Conservation (phyloP, 768 basidiomycete species). For the Stropharia rugosoannulata region DNA sequence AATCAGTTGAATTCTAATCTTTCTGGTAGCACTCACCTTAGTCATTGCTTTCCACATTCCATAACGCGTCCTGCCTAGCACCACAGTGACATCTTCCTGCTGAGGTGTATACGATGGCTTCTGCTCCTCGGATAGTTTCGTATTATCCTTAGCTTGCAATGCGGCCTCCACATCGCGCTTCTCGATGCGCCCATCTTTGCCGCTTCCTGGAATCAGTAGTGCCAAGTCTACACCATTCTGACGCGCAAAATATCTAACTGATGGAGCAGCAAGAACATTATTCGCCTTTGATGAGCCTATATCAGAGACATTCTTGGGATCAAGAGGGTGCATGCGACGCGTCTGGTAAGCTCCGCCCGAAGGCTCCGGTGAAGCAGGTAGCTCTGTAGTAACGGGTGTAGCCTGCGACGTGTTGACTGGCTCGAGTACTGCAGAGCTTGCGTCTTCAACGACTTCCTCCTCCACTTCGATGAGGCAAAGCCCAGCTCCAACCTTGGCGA, state of each 20-base stretch:
- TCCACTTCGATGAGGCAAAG: conserved; percentile 84
- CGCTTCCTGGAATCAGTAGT: conserved; percentile 61
- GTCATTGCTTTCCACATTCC: conserved; percentile 92
- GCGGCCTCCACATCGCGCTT: conserved; percentile 71
- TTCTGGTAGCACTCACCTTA: conserved; percentile 45
- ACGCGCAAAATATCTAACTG: conserved; percentile 76
- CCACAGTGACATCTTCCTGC: conserved; percentile 54
- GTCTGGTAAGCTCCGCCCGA: conserved; percentile 12
- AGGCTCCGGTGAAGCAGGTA: conserved; percentile 10
- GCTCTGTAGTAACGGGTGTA: neutral
- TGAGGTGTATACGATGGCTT: neutral
- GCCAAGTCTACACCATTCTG: conserved; percentile 62
- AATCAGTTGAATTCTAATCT: neutral
- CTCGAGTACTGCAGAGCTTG: conserved; percentile 17
- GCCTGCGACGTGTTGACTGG: conserved; percentile 4
- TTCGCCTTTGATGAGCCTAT: conserved; percentile 6
- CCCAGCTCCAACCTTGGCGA: conserved; percentile 79
- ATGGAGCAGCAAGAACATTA: conserved; percentile 68
- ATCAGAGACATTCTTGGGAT: conserved; percentile 45
- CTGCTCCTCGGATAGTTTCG: conserved; percentile 7
- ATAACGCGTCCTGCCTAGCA: conserved; percentile 73
- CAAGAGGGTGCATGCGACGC: conserved; percentile 53
- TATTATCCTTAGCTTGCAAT: conserved; percentile 28
- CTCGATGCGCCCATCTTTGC: conserved; percentile 73
- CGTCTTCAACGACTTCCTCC: conserved; percentile 40